Conservation (phyloP, 2,329 filamentous ascomycete genomes). For the Gaeumannomyces tritici region DNA sequence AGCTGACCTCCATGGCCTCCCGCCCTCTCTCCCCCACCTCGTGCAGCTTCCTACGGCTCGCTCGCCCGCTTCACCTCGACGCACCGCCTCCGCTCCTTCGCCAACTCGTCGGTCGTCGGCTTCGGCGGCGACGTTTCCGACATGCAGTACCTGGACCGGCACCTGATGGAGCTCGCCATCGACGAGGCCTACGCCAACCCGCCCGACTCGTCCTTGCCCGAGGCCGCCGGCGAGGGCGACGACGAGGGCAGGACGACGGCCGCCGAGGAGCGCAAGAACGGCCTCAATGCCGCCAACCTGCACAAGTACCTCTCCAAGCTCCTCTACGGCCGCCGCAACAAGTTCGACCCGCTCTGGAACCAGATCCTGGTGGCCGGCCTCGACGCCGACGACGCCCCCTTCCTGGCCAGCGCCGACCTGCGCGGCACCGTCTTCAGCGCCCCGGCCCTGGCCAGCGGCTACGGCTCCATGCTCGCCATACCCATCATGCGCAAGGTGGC, state of each 20-base stretch:
- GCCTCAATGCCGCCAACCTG: constrained; percentile 81
- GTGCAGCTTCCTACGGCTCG: constrained; percentile 91
- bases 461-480: constrained; percentile 84
- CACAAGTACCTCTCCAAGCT: constrained; percentile 96
- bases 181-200: constrained; percentile 68
- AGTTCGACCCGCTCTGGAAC: constrained; percentile 98
- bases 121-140: constrained; percentile 97
- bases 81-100: constrained; percentile 87
- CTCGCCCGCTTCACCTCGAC: constrained; percentile 94
- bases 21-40: neutral
- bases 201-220: constrained; percentile 26
- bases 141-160: constrained; percentile 96
- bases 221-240: neutral
- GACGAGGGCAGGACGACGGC: constrained; percentile 10
- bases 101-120: constrained; percentile 73
- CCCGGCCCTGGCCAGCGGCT: constrained; percentile 86
- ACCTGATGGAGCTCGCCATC: constrained; percentile 78
- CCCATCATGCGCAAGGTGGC: constrained; percentile 79
- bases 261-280: constrained; percentile 22
- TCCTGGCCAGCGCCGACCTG: constrained; percentile 85
- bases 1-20: neutral
- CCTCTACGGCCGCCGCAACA: constrained; percentile 86
- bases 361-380: constrained; percentile 84
- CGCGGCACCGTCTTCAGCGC: constrained; percentile 85
- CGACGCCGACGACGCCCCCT: constrained; percentile 69